Percentiles rank a stretch among this genome's conserved stretches.
Conservation (phyloP, 2,329 filamentous ascomycete species). For the Beauveria australis region DNA sequence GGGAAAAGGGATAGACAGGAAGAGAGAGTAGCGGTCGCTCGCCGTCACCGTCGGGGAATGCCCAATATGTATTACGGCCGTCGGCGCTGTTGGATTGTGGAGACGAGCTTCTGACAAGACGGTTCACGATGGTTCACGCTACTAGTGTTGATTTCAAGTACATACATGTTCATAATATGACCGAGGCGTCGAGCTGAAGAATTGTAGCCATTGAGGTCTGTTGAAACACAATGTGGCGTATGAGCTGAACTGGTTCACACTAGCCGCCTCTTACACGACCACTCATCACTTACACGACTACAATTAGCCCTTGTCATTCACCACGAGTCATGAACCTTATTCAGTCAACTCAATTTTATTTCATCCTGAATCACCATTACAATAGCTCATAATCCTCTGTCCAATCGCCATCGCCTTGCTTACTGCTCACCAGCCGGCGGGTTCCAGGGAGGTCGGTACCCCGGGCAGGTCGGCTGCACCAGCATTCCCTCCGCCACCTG, state of each 20-base stretch:
- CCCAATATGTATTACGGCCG: not conserved
- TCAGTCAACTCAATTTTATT: not conserved
- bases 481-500: not conserved
- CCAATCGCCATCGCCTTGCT: no score
- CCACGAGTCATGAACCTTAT: not conserved
- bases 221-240: not conserved
- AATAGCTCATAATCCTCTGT: not conserved
- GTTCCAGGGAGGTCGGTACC: not conserved
- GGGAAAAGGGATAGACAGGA: not conserved
- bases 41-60: not conserved
- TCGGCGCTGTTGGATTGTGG: not conserved
- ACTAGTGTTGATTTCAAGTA: not conserved
- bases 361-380: not conserved
- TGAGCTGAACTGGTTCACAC: not conserved
- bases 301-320: not conserved
- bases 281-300: not conserved
- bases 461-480: constrained; percentile 2
- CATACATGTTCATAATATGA: not conserved
- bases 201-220: not conserved
- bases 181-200: not conserved
- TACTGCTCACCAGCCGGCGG: not conserved
- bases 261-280: not conserved
- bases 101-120: not conserved
- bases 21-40: not conserved
- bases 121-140: constrained; percentile 4